Evolutionary conservation across 371 early-diverging fungal species (phyloP), one percentile per base, ranked within the genome.

Genomic region (Mucor plumbeus): DNA sequence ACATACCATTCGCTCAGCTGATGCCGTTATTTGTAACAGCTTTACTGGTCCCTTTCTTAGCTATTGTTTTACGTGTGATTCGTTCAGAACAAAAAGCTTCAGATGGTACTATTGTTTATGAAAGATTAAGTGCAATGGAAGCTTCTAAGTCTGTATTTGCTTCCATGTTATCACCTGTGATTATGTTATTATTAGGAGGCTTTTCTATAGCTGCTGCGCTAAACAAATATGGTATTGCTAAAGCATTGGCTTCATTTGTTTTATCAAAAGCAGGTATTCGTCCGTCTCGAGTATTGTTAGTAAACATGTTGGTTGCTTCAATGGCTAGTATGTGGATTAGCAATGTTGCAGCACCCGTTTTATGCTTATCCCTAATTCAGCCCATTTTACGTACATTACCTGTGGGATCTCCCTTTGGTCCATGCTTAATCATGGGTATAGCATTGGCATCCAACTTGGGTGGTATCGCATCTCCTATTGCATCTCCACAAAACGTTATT

Each of bases 271-370:
- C 97, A 0, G 98, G 97, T 13, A 91, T 92, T 13, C 83, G 86
- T 17, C 96, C 97, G 10, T 86, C 85, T 54, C 79, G 80, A 11
- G 96, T 98, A 4, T 77, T 98, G 13, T 80, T 98, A 39, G 94
- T 95, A 33, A 94, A 92, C 66, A 97, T 98, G 97, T 79, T 95
- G 57, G 95, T 98, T 3, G 95, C 96, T 17, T 95, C 97, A 1
- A 85, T 98, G 71, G 92, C 94, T 5, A 93, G 94, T 80, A 97
- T 97, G 97, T 97, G 95, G 97, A 97, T 98, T 71, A 90, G 90
- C 59, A 98, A 98, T 72, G 99, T 98, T 5, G 99, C 99, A 5
- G 97, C 99, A 0, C 99, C 99, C 14, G 97, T 97, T 10, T 85
- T 98, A 26, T 98, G 99, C 80, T 96, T 97, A 70, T 95, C 96